These are phyloP conservation scores for Hondaea fermentalgiana DNA, from an alignment of 108 stramenopile species.

Conservation along the genomic window DNA sequence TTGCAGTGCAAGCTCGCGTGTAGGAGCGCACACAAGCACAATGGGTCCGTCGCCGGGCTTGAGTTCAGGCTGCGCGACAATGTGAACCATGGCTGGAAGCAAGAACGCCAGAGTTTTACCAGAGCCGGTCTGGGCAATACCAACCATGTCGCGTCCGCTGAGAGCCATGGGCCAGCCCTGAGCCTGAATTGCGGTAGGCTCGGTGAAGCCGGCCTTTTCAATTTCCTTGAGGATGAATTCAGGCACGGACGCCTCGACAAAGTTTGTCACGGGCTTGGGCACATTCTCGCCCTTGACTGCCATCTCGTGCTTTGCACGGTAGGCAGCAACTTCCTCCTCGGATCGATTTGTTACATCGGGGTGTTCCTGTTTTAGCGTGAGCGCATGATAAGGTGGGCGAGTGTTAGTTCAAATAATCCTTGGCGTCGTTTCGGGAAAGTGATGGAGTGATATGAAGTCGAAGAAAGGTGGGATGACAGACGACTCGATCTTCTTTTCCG, in stretches of 20 bases:
- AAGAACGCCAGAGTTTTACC: slow-evolving; percentile 96
- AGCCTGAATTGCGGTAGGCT: slow-evolving; percentile 93
- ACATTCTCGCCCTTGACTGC: slow-evolving; percentile 69
- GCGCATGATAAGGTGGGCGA: too few relatives aligned
- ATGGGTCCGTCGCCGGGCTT: slow-evolving; percentile 97
- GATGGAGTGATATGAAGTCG: too few relatives aligned
- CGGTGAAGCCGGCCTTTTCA: slow-evolving; percentile 81
- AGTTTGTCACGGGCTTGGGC: slow-evolving; percentile 90
- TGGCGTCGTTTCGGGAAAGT: too few relatives aligned
- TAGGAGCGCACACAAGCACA: slow-evolving; percentile 90
- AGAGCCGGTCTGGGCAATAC: slow-evolving; percentile 82
- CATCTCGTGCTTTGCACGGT: slow-evolving; percentile 78
- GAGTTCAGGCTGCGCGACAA: slow-evolving; percentile 95
- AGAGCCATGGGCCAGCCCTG: slow-evolving; percentile 99
- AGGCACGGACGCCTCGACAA: slow-evolving; percentile 90
- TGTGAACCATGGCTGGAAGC: slow-evolving; percentile 96
- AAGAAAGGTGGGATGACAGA: too few relatives aligned
- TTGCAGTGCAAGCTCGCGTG: slow-evolving; percentile 96
- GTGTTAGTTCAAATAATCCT: too few relatives aligned
- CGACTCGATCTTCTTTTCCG: too few relatives aligned
- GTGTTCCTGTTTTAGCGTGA: slow-evolving; percentile 59
- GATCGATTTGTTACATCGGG: slow-evolving; percentile 80
- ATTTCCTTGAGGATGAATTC: slow-evolving; percentile 89
- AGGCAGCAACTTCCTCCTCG: slow-evolving; percentile 67
- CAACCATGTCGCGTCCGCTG: slow-evolving; percentile 91